Percentiles rank a stretch among this genome's conserved stretches.
Conservation (phyloP, 768 basidiomycete genomes). For the Suillus fuscotomentosus region DNA sequence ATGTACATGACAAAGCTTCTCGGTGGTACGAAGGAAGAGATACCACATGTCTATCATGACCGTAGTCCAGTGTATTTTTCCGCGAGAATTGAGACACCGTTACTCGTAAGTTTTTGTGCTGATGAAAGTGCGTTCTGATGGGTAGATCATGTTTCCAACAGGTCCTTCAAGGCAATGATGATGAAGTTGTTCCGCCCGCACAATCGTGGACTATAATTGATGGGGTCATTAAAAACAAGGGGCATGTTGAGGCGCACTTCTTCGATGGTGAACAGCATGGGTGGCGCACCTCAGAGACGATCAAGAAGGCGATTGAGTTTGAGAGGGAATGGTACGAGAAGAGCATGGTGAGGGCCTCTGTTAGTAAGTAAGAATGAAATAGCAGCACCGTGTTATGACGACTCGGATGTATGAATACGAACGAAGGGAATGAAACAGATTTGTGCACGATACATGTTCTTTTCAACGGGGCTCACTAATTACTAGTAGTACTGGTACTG, state of each 20-base stretch:
- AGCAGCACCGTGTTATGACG: not conserved
- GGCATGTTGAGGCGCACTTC: slow-evolving; percentile 32
- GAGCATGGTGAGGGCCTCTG: slow-evolving; percentile 1
- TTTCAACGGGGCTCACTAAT: not conserved
- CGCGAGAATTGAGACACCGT: slow-evolving; percentile 56
- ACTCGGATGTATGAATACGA: not conserved
- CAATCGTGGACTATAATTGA: slow-evolving; percentile 40
- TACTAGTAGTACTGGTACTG: not conserved
- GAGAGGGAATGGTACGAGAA: slow-evolving; percentile 38
- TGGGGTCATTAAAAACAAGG: not conserved
- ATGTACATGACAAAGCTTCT: slow-evolving; percentile 58
- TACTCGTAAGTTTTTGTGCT: slow-evolving; percentile 48
- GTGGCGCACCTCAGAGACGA: slow-evolving; percentile 34
- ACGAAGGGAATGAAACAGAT: not conserved
- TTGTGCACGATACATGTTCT: not conserved
- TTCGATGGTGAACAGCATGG: slow-evolving; percentile 48
- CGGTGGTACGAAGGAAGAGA: slow-evolving; percentile 52
- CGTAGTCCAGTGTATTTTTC: slow-evolving; percentile 66
- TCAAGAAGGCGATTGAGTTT: slow-evolving; percentile 32
- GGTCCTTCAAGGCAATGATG: slow-evolving; percentile 69
- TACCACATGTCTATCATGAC: slow-evolving; percentile 56
- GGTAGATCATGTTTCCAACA: slow-evolving; percentile 25
- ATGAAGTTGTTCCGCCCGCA: slow-evolving; percentile 64
- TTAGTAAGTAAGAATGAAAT: not conserved
- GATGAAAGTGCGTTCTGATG: slow-evolving; percentile 31